Percentiles rank a stretch among this genome's conserved stretches.
Evolutionary conservation across 371 early-diverging fungal genomes (phyloP).

Genomic region (Mortierella sp.): DNA sequence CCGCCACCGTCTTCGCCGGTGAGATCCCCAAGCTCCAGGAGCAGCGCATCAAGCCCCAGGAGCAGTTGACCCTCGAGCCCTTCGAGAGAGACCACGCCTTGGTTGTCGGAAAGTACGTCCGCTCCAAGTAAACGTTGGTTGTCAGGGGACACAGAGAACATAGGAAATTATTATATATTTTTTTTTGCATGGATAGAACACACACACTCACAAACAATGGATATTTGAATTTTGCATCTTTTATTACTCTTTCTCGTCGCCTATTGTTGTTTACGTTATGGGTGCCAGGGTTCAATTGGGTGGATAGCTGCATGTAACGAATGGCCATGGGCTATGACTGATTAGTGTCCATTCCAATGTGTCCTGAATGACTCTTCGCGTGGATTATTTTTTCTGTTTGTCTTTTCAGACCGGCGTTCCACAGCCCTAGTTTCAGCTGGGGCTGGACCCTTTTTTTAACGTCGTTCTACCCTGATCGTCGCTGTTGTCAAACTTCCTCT

Average conservation of each 20-base stretch:
- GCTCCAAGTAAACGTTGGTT: conserved; percentile 64
- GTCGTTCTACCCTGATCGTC: background rate
- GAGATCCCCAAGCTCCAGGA: conserved; percentile 99
- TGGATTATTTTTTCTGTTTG: background rate
- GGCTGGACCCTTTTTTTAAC: background rate
- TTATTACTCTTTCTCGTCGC: background rate
- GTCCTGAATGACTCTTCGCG: background rate
- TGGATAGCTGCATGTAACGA: no score
- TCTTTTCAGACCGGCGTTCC: background rate
- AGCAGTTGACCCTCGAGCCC: conserved; percentile 99
- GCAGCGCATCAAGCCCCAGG: conserved; percentile 99
- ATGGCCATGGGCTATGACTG: background rate
- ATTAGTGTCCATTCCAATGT: background rate
- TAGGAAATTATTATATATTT: background rate
- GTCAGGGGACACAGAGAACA: conserved; percentile 65
- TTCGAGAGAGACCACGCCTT: conserved; percentile 99
- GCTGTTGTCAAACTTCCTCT: background rate
- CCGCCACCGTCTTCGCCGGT: conserved; percentile 99
- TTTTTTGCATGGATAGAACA: conserved; percentile 5
- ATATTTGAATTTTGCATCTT: conserved; percentile 7
- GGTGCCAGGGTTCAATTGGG: no score
- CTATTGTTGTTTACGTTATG: background rate
- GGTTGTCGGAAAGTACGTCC: conserved; percentile 95
- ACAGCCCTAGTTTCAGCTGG: background rate
- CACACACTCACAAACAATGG: conserved; percentile 9